Evolutionary conservation across 1,284 basidiomycete species (phyloP), one percentile per base, ranked within the genome.

Genomic region (Peniophora sp.): DNA sequence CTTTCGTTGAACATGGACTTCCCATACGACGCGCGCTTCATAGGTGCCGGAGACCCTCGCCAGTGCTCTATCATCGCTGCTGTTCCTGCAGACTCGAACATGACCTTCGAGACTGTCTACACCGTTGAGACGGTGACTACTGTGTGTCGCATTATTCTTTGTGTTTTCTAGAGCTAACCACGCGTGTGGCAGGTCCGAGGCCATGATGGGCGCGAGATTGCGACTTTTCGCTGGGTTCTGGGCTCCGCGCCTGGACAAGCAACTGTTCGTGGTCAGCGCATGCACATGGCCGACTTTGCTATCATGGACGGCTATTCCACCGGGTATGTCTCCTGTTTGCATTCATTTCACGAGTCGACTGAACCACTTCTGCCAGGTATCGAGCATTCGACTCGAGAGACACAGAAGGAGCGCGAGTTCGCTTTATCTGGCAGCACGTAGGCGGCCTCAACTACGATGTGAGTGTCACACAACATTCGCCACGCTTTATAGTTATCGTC

Each of bases 11-110:
- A 16, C 39, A 41, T 41, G 39, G 39, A n/a, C 9, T 16, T 10
- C 39, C 8, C 39, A 41, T n/a, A 41, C 39, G 39, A 25, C 10
- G 23, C 23, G 44, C 14, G 23, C 19, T 45, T 45, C 70, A 82
- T 82, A 47, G 80, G 83, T 52, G 69, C 68, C 60, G 79, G 81
- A 61, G 76, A 86, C 67, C 82, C 83, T 38, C 77, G 83, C 38
- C 63, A 78, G 56, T 84, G 79, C 63, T 73, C 81, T 54, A 69
- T 86, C 69, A 85, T 87, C 54, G 83, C 83, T 38, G 75, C 80
- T 59, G 78, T 81, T 63, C 70, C 68, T 56, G 78, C 77, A 2
- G 65, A 85, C 59, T 83, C 78, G 14, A 14, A 22, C 66, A 79
- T 79, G 61, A 77, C 75, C 58, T 85, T 88, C 64, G 79, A 82